Base-by-base conservation (phyloP, 108 stramenopile genomes). In the Halocafeteria seosinensis region DNA sequence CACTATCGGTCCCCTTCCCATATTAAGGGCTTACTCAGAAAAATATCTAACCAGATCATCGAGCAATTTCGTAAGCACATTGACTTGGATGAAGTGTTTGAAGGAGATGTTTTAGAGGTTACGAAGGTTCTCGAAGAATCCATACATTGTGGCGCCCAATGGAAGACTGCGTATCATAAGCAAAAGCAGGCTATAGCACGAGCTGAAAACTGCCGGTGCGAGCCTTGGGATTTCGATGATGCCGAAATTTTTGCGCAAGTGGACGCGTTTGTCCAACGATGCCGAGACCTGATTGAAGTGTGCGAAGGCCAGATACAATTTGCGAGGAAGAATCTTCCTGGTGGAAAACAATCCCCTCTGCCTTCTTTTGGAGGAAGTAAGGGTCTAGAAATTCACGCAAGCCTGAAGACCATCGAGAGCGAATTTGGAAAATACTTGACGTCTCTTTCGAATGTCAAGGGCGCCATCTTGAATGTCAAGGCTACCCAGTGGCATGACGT, bases 251-350 rank as follows among this genome's bases (percentile, higher is more conserved):
- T 83, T 30, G 82, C 82, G 2, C 78, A 80, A 63, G 77, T 80
- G 34, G 78, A 83, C 34, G 80, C 82, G 13, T 83, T 83, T 33
- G 76, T 74, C 27, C 82, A 81, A 72, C 76, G 82, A 28, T 84
- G 82, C 61, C 71, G 70, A 0, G 82, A 84, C 68, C 78, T 84
- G 38, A 66, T 79, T 0, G 81, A 81, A 61, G 74, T 84, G 1
- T 84, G 82, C 71, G 76, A 76, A 32, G 77, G 76, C 0, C 81
- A 82, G 62, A 69, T 80, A 12, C 82, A 84, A 66, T 79, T 84
- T 29, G 73, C 78, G 12, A 51, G 82, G 6, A 69, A 67, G 25
- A 50, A 30, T 21, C 26, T 23, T 17, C 21, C 28, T 12, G 55
- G 57, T 23, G 76, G 76, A 13, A 38, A 42, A 34, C 50, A 55